These are phyloP conservation scores for Acrasis kona DNA, from an alignment of 78 protist species.

Conservation along the genomic window DNA sequence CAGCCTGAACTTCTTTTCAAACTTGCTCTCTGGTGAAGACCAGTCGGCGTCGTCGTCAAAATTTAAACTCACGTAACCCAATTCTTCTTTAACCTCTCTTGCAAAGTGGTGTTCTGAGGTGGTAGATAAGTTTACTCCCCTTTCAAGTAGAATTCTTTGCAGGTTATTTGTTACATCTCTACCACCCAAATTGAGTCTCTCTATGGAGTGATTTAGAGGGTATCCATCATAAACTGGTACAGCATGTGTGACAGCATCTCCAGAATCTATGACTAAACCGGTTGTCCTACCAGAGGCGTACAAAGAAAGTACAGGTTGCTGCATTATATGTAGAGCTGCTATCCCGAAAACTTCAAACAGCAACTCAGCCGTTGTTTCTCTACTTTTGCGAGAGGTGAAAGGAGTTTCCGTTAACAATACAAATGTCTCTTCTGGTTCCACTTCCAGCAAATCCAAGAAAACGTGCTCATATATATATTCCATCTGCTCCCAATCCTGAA, in stretches of 20 bases:
- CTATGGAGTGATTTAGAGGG: slow-evolving; percentile 74
- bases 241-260: slow-evolving; percentile 90
- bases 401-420: slow-evolving; percentile 29
- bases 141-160: slow-evolving; percentile 23
- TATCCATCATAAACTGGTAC: slow-evolving; percentile 95
- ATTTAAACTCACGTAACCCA: slow-evolving; percentile 3
- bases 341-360: slow-evolving; percentile 77
- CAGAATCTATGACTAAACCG: slow-evolving; percentile 92
- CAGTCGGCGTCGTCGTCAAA: background rate
- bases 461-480: slow-evolving; percentile 84
- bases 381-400: slow-evolving; percentile 59
- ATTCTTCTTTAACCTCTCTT: slow-evolving; percentile 9
- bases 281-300: slow-evolving; percentile 61
- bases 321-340: too few species aligned
- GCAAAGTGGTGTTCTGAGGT: background rate
- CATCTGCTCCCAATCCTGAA: slow-evolving; percentile 91
- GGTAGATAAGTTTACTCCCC: slow-evolving; percentile 46
- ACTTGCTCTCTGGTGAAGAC: background rate
- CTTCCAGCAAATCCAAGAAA: slow-evolving; percentile 28
- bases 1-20: slow-evolving; percentile 2
- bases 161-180: slow-evolving; percentile 59
- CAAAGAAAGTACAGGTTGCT: slow-evolving; percentile 82
- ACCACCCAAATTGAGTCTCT: slow-evolving; percentile 13
- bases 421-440: too few species aligned
- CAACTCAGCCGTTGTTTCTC: slow-evolving; percentile 64